phyloP scores from a whole-genome alignment of 768 basidiomycete genomes.

The Chalciporus sphaerocephalus region DNA sequence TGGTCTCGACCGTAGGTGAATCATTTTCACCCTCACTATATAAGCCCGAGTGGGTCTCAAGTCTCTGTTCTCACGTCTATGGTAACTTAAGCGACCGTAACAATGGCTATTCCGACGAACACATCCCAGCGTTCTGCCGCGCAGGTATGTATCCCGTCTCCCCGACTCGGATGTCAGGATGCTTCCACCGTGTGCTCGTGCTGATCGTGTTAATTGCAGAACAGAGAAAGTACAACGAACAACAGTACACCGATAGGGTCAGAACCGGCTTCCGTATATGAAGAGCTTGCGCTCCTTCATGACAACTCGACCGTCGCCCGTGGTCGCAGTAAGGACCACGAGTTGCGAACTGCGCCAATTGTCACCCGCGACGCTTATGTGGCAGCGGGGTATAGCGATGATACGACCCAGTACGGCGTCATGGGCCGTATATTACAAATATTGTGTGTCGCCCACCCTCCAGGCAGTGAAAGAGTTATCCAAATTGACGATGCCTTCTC shows the following conservation, averaged over 20 bases:
- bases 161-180: neutral
- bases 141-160: slow-evolving; percentile 10
- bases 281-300: slow-evolving; percentile 32
- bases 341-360: slow-evolving; percentile 44
- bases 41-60: slow-evolving; percentile 11
- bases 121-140: neutral
- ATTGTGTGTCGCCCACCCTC: slow-evolving; percentile 34
- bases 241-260: neutral
- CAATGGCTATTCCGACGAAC: slow-evolving; percentile 17
- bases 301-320: slow-evolving; percentile 16
- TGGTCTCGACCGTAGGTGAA: slow-evolving; percentile 14
- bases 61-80: slow-evolving; percentile 3
- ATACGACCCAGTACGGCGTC: slow-evolving; percentile 57
- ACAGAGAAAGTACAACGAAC: neutral
- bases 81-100: neutral
- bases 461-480: neutral
- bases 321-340: slow-evolving; percentile 30
- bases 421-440: slow-evolving; percentile 46
- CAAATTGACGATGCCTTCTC: neutral
- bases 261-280: slow-evolving; percentile 18
- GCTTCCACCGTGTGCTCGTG: neutral
- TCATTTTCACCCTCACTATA: slow-evolving; percentile 3
- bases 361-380: slow-evolving; percentile 49
- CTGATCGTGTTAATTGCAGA: slow-evolving; percentile 8
- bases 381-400: slow-evolving; percentile 29